Evolutionary conservation across 176 grass and related monocot genomes (phyloP).

Genomic region (Stipa capillata): DNA sequence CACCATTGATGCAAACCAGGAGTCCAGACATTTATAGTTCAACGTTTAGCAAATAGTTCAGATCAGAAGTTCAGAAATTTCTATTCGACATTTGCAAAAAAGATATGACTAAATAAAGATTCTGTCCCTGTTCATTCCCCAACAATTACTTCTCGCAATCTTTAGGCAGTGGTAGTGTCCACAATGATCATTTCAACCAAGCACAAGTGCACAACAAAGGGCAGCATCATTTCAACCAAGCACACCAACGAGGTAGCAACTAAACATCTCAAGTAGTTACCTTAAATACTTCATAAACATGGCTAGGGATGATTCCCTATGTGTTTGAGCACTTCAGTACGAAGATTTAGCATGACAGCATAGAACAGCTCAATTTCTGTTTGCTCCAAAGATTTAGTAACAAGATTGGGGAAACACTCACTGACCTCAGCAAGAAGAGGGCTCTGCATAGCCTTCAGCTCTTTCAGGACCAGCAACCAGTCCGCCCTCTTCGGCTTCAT

Average conservation of each 20-base stretch:
- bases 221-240: neutral
- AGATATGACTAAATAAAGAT: neutral
- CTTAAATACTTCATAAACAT: neutral
- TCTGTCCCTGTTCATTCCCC: neutral
- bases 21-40: neutral
- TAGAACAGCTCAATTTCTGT: neutral
- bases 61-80: neutral
- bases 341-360: neutral
- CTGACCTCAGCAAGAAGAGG: slow-evolving; percentile 54
- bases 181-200: too few species aligned
- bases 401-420: neutral
- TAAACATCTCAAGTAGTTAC: neutral
- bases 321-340: neutral
- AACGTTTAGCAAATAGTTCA: neutral
- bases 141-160: neutral
- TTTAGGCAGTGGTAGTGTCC: neutral
- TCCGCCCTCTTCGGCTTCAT: slow-evolving; percentile 78
- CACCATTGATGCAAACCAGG: neutral
- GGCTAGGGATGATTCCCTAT: neutral
- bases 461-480: slow-evolving; percentile 72
- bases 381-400: neutral
- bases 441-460: slow-evolving; percentile 50
- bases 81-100: neutral
- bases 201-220: too few species aligned
- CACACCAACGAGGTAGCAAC: neutral